These are phyloP conservation scores for Yamadazyma akitaensis DNA, from an alignment of 805 yeast species.

Conservation along the genomic window DNA sequence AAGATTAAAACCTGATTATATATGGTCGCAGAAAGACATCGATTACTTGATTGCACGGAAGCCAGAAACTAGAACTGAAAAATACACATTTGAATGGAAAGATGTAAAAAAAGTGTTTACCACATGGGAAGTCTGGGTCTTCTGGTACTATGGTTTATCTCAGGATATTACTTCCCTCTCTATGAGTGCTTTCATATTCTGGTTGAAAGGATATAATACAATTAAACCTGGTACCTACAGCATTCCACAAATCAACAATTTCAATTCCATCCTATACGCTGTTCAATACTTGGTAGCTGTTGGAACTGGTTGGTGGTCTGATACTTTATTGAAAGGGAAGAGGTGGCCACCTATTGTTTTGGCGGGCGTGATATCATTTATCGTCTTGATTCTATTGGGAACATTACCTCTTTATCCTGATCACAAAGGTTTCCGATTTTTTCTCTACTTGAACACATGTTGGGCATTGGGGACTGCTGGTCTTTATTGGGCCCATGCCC, in stretches of 20 bases:
- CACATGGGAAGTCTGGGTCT: conserved; percentile 5
- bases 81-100: background rate
- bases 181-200: background rate
- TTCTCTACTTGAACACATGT: conserved; percentile 4
- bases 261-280: conserved; percentile 3
- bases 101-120: background rate
- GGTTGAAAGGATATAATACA: background rate
- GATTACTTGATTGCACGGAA: background rate
- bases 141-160: conserved; percentile 4
- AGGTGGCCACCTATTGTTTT: conserved; percentile 7
- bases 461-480: conserved; percentile 7
- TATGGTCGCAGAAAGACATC: background rate
- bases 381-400: background rate
- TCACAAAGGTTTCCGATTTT: conserved; percentile 2
- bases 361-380: background rate
- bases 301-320: conserved; percentile 7
- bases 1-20: background rate
- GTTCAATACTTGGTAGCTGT: conserved; percentile 4
- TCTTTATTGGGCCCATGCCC: conserved; percentile 5
- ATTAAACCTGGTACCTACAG: background rate
- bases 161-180: background rate
- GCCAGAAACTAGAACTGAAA: background rate
- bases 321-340: conserved; percentile 1
- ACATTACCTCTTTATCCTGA: conserved; percentile 1
- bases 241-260: conserved; percentile 1